Base-by-base conservation (phyloP, 1,139 yeast genomes). In the Candida sanyaensis region DNA sequence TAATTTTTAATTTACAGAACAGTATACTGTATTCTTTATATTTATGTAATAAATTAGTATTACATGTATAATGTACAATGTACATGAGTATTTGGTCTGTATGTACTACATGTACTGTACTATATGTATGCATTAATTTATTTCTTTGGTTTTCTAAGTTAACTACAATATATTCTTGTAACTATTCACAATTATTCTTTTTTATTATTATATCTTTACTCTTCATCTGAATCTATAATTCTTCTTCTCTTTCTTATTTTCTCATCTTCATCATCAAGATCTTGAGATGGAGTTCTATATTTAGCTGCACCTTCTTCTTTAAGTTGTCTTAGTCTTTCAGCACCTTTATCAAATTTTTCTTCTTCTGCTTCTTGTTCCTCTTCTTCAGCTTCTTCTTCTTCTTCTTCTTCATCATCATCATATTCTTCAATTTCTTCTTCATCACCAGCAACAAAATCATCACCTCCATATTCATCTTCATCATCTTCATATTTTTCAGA, bases 311-410 rank as follows among this genome's bases (percentile, higher is more conserved):
- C 86, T 36, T 74, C 78, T 43, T 75, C 71, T 62, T 88, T 88
- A 48, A 86, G 72, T 50, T 76, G 75, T 52, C 77, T 78, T 60
- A 87, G 72, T 55, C 91, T 73, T 55, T 81, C 85, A 0, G 89
- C 88, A 2, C 84, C 83, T 45, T 71, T 69, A 39, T 77, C 83
- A 37, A 78, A 84, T 38, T 78, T 81, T 26, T 78, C 84, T 29
- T 80, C 86, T 42, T 81, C 85, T 27, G 77, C 84, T 37, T 78
- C 86, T 8, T 73, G 81, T 32, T 78, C 87, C 44, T n/a, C n/a
- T n/a, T n/a, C n/a, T n/a, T n/a, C n/a, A n/a, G n/a, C n/a, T 17
- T 17, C 21, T 17, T 17, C 21, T 2, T 2, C 50, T 28, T 46
- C 49, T 59, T 57, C 70, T 26, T 61, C 70, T 36, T 48, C 77